Conservation (phyloP, 1,284 basidiomycete species). For the Cronartium ribicola region DNA sequence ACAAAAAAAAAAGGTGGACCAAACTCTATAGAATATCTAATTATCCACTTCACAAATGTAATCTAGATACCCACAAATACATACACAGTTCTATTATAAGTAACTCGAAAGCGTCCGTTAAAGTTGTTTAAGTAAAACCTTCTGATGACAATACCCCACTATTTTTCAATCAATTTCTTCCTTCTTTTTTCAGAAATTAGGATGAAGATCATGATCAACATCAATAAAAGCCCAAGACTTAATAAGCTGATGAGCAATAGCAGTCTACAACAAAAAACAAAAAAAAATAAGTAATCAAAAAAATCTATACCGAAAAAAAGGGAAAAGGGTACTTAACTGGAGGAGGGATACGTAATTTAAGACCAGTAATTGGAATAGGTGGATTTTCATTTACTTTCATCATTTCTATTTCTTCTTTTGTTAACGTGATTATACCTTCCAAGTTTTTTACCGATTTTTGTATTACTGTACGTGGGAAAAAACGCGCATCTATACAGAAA, state of each 20-base stretch:
- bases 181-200: not conserved
- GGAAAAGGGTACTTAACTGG: constrained; percentile 6
- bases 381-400: constrained; percentile 18
- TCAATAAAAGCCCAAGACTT: constrained; percentile 12
- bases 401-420: constrained; percentile 25
- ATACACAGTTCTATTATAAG: no score
- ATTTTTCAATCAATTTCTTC: no score
- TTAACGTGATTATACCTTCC: constrained; percentile 6
- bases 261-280: constrained; percentile 2
- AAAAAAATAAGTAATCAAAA: constrained; percentile 3
- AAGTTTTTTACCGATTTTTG: constrained; percentile 12
- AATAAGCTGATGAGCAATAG: constrained; percentile 37
- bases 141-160: no score
- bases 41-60: no score
- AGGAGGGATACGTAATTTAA: constrained; percentile 19
- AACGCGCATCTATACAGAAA: constrained; percentile 9
- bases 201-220: not conserved
- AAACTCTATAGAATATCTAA: no score
- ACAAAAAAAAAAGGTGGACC: no score
- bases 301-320: not conserved
- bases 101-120: no score
- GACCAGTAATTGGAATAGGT: not conserved
- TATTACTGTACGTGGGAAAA: constrained; percentile 27
- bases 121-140: no score
- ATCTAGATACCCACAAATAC: no score